Conservation (phyloP, 140 eudicot species). For the Senecio squalidus region DNA sequence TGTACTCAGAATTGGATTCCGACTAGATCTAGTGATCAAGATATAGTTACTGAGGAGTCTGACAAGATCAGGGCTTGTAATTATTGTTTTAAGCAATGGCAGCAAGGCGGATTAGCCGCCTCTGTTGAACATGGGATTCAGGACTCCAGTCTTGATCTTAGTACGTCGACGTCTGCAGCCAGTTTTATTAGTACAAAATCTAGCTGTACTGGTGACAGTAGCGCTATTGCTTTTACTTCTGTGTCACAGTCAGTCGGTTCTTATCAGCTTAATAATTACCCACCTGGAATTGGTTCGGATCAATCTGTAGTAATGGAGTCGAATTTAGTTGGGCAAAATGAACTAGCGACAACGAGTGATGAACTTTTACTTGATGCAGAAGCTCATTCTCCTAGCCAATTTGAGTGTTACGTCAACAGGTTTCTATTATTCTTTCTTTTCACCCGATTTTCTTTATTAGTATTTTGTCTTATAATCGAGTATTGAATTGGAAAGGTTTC, state of each 20-base stretch:
- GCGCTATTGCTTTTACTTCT: conserved; percentile 65
- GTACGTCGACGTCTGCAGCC: conserved; percentile 55
- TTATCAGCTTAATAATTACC: conserved; percentile 25
- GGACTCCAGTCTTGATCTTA: conserved; percentile 42
- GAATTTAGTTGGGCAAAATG: conserved; percentile 31
- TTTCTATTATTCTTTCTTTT: conserved; percentile 4
- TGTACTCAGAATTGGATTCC: conserved; percentile 88
- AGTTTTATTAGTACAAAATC: conserved; percentile 73
- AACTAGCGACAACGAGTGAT: conserved; percentile 29
- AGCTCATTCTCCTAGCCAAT: conserved; percentile 32
- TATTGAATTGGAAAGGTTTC: too few relatives aligned
- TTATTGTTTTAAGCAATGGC: conserved; percentile 91
- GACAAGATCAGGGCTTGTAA: conserved; percentile 91
- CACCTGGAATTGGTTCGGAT: conserved; percentile 35
- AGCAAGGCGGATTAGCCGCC: conserved; percentile 52
- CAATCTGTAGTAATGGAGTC: conserved; percentile 58
- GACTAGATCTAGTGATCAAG: conserved; percentile 27
- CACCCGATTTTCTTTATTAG: background rate
- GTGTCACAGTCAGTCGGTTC: conserved; percentile 45
- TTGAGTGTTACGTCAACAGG: conserved; percentile 55
- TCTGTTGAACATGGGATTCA: conserved; percentile 50
- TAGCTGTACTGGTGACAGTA: conserved; percentile 61
- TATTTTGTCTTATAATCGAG: background rate
- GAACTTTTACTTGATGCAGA: conserved; percentile 26
- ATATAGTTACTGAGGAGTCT: conserved; percentile 38